Base-by-base conservation (phyloP, 495 filamentous ascomycete species). In the Lepraria neglecta region DNA sequence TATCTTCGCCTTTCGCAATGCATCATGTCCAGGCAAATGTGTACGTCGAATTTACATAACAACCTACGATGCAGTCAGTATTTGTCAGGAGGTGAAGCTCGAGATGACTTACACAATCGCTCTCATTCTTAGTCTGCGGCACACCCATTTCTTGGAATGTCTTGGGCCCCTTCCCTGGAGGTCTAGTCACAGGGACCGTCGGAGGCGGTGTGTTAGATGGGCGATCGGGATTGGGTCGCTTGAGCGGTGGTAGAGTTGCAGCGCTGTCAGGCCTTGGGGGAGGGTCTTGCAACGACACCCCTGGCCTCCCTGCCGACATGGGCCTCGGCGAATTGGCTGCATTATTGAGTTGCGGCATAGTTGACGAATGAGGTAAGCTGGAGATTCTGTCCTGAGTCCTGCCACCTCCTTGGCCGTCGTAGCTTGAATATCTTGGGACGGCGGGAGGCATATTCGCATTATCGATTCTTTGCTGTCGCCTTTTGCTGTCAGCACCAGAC, bases 71-170 rank as follows among this genome's bases (percentile, higher is more conserved):
- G 17, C 47, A 12, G 69, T 76, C 67, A 81, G 74, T 45, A 60
- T 30, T 40, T 33, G 56, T 28, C 15, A 7, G 14, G 53, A 42
- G 38, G 11, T 45, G 40, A 9, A 21, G 14, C 44, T 2, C 19
- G 45, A n/a, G 38, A 55, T 64, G 44, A 81, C 92, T 84, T 86
- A 96, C 94, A 74, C 94, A 98, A 72, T 97, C 92, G 64, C 80
- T 81, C 40, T 95, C 88, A 62, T 87, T 80, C 71, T 90, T 88
- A 33, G 78, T 84, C 65, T 82, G 78, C 15, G 90, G 88, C 65
- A 98, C 90, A 57, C 92, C 92, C 94, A 98, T 98, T 69, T 92
- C 91, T 69, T 97, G 92, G 70, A 98, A 98, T 3, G 94, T 98
- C 71, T 95, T 90, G 4, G 94, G 94, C 11, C 95, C 94, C 70